Percentiles rank a stretch among this genome's conserved stretches.
Evolutionary conservation across 495 filamentous ascomycete species (phyloP).

Genomic region (Tuber borchii): DNA sequence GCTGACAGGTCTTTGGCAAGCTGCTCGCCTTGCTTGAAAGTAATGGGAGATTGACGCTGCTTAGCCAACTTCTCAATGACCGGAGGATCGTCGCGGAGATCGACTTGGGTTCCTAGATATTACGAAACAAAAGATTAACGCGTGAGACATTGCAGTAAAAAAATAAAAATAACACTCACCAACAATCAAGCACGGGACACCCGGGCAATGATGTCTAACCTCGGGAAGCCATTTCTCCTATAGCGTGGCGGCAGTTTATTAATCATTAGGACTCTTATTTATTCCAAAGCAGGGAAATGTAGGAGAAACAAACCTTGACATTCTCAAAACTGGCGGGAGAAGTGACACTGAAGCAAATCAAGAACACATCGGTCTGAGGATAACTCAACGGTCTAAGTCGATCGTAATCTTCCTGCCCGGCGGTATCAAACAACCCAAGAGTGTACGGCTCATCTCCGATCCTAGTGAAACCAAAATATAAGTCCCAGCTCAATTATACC

Average conservation of each 20-base stretch:
- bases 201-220: slow-evolving; percentile 96
- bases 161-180: slow-evolving; percentile 45
- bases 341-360: slow-evolving; percentile 97
- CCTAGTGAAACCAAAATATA: slow-evolving; percentile 50
- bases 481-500: background rate
- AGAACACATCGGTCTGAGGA: slow-evolving; percentile 96
- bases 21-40: slow-evolving; percentile 82
- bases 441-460: slow-evolving; percentile 99
- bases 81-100: slow-evolving; percentile 83
- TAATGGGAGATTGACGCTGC: slow-evolving; percentile 89
- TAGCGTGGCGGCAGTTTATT: background rate
- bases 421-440: slow-evolving; percentile 94
- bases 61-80: slow-evolving; percentile 87
- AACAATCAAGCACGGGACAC: slow-evolving; percentile 95
- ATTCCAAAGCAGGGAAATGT: background rate
- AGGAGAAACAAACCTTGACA: slow-evolving; percentile 51
- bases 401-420: slow-evolving; percentile 99
- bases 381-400: slow-evolving; percentile 93
- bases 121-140: background rate
- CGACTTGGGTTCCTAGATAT: slow-evolving; percentile 65
- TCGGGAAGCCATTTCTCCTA: slow-evolving; percentile 98
- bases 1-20: slow-evolving; percentile 96
- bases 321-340: slow-evolving; percentile 99
- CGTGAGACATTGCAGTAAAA: background rate
- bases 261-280: background rate